phyloP scores from a whole-genome alignment of 495 filamentous ascomycete species.

The Lasiosphaeria hispida region DNA sequence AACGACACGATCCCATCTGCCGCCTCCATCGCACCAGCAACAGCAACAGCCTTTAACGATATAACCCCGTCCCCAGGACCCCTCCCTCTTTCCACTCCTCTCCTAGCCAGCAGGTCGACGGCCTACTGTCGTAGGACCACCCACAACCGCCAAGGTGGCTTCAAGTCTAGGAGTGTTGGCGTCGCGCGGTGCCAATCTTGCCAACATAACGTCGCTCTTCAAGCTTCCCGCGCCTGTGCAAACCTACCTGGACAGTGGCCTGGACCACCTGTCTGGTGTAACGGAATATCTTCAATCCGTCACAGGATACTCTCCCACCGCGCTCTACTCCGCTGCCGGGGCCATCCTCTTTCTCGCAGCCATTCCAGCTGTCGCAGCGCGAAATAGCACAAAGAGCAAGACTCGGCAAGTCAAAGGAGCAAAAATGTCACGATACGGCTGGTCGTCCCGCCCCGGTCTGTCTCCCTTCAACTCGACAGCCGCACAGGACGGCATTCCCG shows the following conservation, averaged over 20 bases:
- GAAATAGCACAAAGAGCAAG: slow-evolving; percentile 31
- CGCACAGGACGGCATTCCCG: slow-evolving; percentile 45
- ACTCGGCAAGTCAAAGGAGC: slow-evolving; percentile 15
- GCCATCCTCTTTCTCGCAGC: slow-evolving; percentile 45
- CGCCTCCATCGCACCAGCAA: slow-evolving; percentile 16
- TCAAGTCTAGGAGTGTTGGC: slow-evolving; percentile 46
- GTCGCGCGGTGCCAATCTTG: slow-evolving; percentile 49
- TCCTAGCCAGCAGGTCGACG: slow-evolving; percentile 28
- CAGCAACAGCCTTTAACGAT: slow-evolving; percentile 14
- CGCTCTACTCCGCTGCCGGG: slow-evolving; percentile 45
- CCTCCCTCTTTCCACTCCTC: slow-evolving; percentile 11
- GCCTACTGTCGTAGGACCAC: slow-evolving; percentile 42
- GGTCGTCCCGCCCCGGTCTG: slow-evolving; percentile 50
- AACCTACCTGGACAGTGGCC: slow-evolving; percentile 44
- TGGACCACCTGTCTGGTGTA: slow-evolving; percentile 50
- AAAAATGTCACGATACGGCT: slow-evolving; percentile 64
- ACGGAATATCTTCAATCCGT: slow-evolving; percentile 53
- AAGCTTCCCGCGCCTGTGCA: slow-evolving; percentile 43
- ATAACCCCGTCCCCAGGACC: slow-evolving; percentile 12
- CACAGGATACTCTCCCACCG: slow-evolving; percentile 46
- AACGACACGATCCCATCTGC: slow-evolving; percentile 15
- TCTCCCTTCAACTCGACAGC: slow-evolving; percentile 56
- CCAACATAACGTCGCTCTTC: slow-evolving; percentile 42
- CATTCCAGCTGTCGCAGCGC: slow-evolving; percentile 48
- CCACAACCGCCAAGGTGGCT: slow-evolving; percentile 53